Percentiles rank a stretch among this genome's conserved stretches.
Evolutionary conservation across 768 basidiomycete species (phyloP).

Genomic region (Leccinum fibrillosum): DNA sequence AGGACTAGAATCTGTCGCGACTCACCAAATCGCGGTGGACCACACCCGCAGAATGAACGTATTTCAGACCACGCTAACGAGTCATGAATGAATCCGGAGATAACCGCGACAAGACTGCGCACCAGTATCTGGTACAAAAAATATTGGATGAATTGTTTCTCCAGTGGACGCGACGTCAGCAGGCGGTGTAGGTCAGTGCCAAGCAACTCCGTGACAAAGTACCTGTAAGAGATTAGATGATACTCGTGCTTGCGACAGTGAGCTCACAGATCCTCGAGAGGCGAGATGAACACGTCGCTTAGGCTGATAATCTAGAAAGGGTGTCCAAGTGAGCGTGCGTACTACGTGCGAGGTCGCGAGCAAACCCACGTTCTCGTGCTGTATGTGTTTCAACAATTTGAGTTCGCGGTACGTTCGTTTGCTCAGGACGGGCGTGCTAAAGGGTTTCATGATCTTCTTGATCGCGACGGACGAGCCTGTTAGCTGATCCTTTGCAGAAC

Average conservation of each 20-base stretch:
- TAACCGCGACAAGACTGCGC: conserved; percentile 26
- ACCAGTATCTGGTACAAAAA: conserved; percentile 99
- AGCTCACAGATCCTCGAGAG: conserved; percentile 93
- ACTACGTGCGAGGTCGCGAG: background rate
- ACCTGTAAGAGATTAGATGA: conserved; percentile 46
- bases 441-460: conserved; percentile 99
- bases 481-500: conserved; percentile 93
- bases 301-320: conserved; percentile 87
- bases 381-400: conserved; percentile 96
- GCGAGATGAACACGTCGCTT: conserved; percentile 98
- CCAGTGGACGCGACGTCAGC: conserved; percentile 91
- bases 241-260: background rate
- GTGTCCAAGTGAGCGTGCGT: background rate
- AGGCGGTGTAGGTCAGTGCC: conserved; percentile 98
- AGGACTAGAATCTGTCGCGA: conserved; percentile 1
- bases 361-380: conserved; percentile 88
- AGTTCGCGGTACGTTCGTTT: conserved; percentile 98
- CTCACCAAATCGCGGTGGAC: conserved; percentile 93
- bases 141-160: conserved; percentile 99
- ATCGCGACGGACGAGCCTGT: conserved; percentile 93
- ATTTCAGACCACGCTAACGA: conserved; percentile 90
- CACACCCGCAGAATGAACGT: conserved; percentile 98
- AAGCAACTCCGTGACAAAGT: conserved; percentile 97
- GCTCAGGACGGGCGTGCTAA: conserved; percentile 96
- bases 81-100: conserved; percentile 5